These are phyloP conservation scores for Chernovozyma aurita DNA, from an alignment of 1,139 yeast species.

Conservation along the genomic window DNA sequence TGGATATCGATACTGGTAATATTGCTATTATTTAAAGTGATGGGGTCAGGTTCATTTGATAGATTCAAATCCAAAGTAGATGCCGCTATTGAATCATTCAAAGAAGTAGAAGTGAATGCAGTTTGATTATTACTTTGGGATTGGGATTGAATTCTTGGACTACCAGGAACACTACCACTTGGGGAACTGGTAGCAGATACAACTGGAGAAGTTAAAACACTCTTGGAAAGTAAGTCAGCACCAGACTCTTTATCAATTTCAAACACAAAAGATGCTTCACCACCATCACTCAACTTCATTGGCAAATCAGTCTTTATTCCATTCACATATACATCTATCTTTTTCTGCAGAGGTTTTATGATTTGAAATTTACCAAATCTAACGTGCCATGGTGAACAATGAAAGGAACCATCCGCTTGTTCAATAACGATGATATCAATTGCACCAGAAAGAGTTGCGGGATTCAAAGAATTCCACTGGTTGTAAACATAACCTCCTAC, in stretches of 20 bases:
- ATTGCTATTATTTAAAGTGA: constrained; percentile 19
- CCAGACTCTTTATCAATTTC: constrained; percentile 57
- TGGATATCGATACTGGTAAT: not conserved
- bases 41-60: constrained; percentile 25
- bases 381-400: constrained; percentile 95
- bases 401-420: constrained; percentile 74
- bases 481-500: constrained; percentile 93
- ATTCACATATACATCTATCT: constrained; percentile 83
- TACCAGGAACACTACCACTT: constrained; percentile 43
- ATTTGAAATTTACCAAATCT: constrained; percentile 93
- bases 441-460: constrained; percentile 95
- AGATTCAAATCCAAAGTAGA: constrained; percentile 12
- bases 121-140: not conserved
- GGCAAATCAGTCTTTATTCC: constrained; percentile 79
- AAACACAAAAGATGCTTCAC: constrained; percentile 96
- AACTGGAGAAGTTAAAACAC: constrained; percentile 88
- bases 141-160: constrained; percentile 15
- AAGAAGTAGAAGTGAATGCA: constrained; percentile 3
- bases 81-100: constrained; percentile 3
- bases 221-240: constrained; percentile 60
- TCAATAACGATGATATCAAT: constrained; percentile 97
- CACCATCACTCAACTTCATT: constrained; percentile 96
- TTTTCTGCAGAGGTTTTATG: constrained; percentile 92
- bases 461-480: constrained; percentile 96
- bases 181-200: constrained; percentile 77